phyloP scores from a whole-genome alignment of 2,329 filamentous ascomycete species.

The Colletotrichum viniferum region DNA sequence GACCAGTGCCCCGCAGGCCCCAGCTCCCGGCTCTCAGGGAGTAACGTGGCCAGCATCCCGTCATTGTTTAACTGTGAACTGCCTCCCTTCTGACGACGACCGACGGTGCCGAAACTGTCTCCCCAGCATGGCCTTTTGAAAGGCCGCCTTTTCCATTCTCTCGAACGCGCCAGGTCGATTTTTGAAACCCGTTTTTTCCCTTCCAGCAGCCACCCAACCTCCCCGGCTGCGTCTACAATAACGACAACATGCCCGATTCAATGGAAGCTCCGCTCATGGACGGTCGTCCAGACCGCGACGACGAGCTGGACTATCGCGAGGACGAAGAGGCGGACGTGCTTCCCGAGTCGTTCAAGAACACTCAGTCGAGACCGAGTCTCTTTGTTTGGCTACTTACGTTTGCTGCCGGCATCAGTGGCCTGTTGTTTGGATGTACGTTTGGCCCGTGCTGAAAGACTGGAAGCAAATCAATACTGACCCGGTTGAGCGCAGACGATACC shows the following conservation, averaged over 20 bases:
- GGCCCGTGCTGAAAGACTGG: neutral
- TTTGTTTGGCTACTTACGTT: constrained; percentile 68
- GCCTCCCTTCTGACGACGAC: neutral
- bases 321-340: constrained; percentile 29
- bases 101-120: constrained; percentile 8
- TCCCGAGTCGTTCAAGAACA: constrained; percentile 20
- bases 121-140: constrained; percentile 16
- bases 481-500: constrained; percentile 57
- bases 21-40: constrained; percentile 14
- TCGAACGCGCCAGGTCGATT: neutral
- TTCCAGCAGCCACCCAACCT: neutral
- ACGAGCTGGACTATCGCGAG: constrained; percentile 25
- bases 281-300: constrained; percentile 31
- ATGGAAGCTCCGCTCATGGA: constrained; percentile 20
- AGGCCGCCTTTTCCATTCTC: neutral
- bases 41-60: constrained; percentile 20
- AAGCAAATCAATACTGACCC: neutral
- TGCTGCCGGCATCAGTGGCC: constrained; percentile 69
- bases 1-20: constrained; percentile 17
- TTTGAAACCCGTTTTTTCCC: neutral
- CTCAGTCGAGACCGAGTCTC: constrained; percentile 39
- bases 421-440: constrained; percentile 69
- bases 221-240: neutral
- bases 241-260: constrained; percentile 16
- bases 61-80: neutral